A percentile compares a stretch with the other conserved stretches of the same genome.
phyloP scores from a whole-genome alignment of 2,329 filamentous ascomycete species.

The Apiospora marii region DNA sequence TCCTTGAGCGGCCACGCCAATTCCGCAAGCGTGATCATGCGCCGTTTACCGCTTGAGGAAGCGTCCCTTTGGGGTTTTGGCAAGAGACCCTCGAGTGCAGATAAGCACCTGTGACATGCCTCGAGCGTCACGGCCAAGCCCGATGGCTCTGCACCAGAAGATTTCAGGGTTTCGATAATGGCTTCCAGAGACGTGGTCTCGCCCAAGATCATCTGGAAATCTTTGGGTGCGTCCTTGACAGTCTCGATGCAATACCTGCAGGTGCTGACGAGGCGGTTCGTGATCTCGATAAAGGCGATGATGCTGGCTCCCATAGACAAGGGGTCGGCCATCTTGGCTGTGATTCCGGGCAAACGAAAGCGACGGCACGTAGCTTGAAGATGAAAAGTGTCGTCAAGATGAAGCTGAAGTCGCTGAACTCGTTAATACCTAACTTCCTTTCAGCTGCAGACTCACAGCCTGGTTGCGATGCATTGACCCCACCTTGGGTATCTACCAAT shows the following conservation, averaged over 20 bases:
- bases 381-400: too few relatives aligned
- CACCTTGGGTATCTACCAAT: too few relatives aligned
- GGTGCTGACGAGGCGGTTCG: slow-evolving; percentile 29
- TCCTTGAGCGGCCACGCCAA: slow-evolving; percentile 31
- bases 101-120: neutral
- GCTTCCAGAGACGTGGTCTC: slow-evolving; percentile 28
- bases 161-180: slow-evolving; percentile 27
- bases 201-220: slow-evolving; percentile 31
- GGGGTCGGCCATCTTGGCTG: slow-evolving; percentile 21
- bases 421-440: too few relatives aligned
- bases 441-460: too few relatives aligned
- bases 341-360: too few relatives aligned
- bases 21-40: slow-evolving; percentile 2
- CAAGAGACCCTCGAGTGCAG: neutral
- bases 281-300: slow-evolving; percentile 29
- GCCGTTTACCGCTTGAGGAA: neutral
- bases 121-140: neutral
- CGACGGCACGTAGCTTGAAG: too few relatives aligned
- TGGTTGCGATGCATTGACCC: too few relatives aligned
- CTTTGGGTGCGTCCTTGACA: slow-evolving; percentile 30
- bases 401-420: too few relatives aligned
- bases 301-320: slow-evolving; percentile 29
- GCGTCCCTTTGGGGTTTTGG: neutral
- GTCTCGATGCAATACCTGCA: slow-evolving; percentile 31
- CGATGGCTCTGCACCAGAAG: neutral